Base-by-base conservation (phyloP, 257 asterid species). In the Datura wrightii region DNA sequence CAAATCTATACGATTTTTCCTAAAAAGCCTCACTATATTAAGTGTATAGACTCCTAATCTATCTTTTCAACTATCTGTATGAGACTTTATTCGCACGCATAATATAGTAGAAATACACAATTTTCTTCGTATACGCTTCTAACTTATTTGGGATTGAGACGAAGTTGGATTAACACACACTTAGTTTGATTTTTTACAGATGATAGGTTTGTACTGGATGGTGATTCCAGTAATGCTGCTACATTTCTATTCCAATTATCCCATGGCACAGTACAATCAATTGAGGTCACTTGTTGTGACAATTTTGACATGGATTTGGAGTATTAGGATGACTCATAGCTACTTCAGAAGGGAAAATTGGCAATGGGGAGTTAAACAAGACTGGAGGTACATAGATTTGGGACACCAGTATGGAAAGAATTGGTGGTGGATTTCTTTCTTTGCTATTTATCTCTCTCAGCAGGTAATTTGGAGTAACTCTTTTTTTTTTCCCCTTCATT, bases 361-460 rank as follows among this genome's bases (percentile, higher is more conserved):
- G 98, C 97, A 93, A 83, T 96, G 94, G 97, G 98, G 98, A 41
- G 94, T 88, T 19, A 91, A 94, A 56, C 98, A 96, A 86, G 99
- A 94, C 84, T 96, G 98, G 99, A 90, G 99, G 71, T 94, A 92
- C 54, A 88, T 86, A 37, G 98, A 94, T 87, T 83, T 96, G 97
- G 87, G 90, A 55, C 85, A 53, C 5, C 93, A 93, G 84, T 94
- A 93, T 41, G 98, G 98, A n/a, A 79, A 87, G 16, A 85, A 88
- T 71, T 96, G 98, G 98, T 96, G 98, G 98, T 96, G 99, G 99
- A 67, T 92, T 55, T 96, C 99, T 34, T 91, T 96, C 89, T 96
- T 96, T 72, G 92, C 97, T 16, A 87, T 96, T 83, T 96, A 96
- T 84, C 56, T 90, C 39, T 86, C 97, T 60, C 98, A 96, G 85